A percentile compares a stretch with the other conserved stretches of the same genome.
Evolutionary conservation across 768 basidiomycete species (phyloP).

Genomic region (Glaciozyma antarctica): DNA sequence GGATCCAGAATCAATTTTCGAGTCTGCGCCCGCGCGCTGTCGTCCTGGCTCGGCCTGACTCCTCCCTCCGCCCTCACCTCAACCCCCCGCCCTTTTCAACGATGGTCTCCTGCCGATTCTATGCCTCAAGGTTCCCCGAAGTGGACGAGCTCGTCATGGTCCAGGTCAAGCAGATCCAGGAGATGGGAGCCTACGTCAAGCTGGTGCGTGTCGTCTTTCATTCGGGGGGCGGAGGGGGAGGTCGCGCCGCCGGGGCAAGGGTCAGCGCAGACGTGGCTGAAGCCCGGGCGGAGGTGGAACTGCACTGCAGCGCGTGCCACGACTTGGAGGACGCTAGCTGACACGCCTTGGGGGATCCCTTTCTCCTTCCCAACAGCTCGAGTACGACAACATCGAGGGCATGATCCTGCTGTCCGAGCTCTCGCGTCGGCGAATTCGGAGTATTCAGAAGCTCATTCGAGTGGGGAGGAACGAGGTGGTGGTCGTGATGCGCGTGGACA

Average conservation of each 20-base stretch:
- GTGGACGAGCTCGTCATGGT: slow-evolving; percentile 99
- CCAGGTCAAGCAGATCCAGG: slow-evolving; percentile 95
- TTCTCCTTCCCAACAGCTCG: slow-evolving; percentile 54
- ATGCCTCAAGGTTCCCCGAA: slow-evolving; percentile 29
- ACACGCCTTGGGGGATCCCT: neutral
- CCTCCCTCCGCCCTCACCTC: neutral
- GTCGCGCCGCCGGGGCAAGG: neutral
- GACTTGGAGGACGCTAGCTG: neutral
- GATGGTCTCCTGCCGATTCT: slow-evolving; percentile 20
- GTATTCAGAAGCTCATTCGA: slow-evolving; percentile 94
- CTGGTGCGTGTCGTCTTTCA: slow-evolving; percentile 48
- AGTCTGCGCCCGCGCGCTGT: too few relatives aligned
- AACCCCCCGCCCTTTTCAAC: neutral
- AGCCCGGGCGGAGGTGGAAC: neutral
- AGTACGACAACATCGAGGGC: slow-evolving; percentile 98
- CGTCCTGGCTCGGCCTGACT: too few relatives aligned
- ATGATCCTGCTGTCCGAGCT: slow-evolving; percentile 99
- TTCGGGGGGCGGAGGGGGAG: neutral
- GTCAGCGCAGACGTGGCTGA: neutral
- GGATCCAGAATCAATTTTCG: too few relatives aligned
- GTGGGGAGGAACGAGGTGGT: slow-evolving; percentile 98
- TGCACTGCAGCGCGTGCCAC: neutral
- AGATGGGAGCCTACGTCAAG: slow-evolving; percentile 99
- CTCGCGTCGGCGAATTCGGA: slow-evolving; percentile 86
- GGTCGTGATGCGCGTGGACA: slow-evolving; percentile 93